Conservation (phyloP, 352 stramenopile genomes). For the Phytophthora pistaciae region DNA sequence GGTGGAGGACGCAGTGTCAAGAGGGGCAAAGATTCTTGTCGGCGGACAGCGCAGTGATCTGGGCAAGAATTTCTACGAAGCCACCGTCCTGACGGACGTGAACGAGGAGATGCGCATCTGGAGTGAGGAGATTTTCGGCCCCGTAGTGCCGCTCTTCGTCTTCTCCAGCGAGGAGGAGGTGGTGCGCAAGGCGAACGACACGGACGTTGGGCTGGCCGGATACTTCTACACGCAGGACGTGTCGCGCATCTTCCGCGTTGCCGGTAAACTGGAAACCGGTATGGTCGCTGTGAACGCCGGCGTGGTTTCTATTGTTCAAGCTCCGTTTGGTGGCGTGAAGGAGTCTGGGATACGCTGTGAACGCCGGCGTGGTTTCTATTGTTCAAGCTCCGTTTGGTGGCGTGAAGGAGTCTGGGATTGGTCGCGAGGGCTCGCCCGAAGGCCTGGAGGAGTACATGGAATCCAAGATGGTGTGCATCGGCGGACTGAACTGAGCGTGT, state of each 20-base stretch:
- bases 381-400: conserved; percentile 87
- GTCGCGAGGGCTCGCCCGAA: conserved; percentile 83
- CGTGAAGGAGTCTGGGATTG: conserved; percentile 87
- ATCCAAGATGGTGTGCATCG: conserved; percentile 75
- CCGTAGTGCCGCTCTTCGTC: conserved; percentile 88
- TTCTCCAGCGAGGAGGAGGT: conserved; percentile 96
- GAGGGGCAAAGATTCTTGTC: conserved; percentile 83
- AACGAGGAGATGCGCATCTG: conserved; percentile 84
- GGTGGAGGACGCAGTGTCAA: conserved; percentile 85
- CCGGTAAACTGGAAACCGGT: conserved; percentile 83
- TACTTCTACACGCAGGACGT: conserved; percentile 95
- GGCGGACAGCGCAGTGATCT: conserved; percentile 70
- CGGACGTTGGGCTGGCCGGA: conserved; percentile 83
- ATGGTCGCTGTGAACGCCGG: conserved; percentile 95
- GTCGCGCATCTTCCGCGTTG: conserved; percentile 80
- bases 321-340: conserved; percentile 89
- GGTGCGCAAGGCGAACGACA: conserved; percentile 93
- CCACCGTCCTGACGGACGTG: conserved; percentile 91
- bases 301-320: conserved; percentile 78
- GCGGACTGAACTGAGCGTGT: conserved; percentile 11
- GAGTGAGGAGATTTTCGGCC: conserved; percentile 95
- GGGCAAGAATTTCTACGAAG: conserved; percentile 90
- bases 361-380: conserved; percentile 85
- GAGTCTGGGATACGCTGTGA: conserved; percentile 92
- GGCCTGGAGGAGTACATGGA: conserved; percentile 95